phyloP scores from a whole-genome alignment of 768 basidiomycete genomes.

The Favolaschia claudopus region DNA sequence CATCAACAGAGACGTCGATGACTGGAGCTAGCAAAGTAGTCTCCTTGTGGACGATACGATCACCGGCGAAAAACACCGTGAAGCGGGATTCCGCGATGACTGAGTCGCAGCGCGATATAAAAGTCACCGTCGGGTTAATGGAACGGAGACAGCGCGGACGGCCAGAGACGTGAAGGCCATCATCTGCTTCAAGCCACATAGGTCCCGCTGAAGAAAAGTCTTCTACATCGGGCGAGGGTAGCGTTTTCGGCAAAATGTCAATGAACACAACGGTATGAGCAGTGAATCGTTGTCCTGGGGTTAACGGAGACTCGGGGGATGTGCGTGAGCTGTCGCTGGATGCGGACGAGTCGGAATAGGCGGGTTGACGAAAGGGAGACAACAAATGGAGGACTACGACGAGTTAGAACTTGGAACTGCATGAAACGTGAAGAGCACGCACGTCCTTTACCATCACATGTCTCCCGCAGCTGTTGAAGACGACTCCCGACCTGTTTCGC shows the following conservation, averaged over 20 bases:
- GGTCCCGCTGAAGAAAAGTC: slow-evolving; percentile 10
- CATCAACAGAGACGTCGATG: slow-evolving; percentile 32
- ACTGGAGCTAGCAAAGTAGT: slow-evolving; percentile 42
- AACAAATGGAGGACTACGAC: slow-evolving; percentile 51
- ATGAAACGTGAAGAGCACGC: slow-evolving; percentile 37
- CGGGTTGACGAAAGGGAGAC: slow-evolving; percentile 41
- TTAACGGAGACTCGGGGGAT: slow-evolving; percentile 12
- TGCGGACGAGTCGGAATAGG: slow-evolving; percentile 25
- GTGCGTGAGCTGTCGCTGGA: slow-evolving; percentile 10
- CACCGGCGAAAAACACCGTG: slow-evolving; percentile 58
- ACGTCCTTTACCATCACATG: slow-evolving; percentile 74
- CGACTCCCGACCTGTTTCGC: slow-evolving; percentile 85
- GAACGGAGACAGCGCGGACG: slow-evolving; percentile 60
- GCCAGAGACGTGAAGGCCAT: slow-evolving; percentile 44
- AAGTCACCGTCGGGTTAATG: slow-evolving; percentile 74
- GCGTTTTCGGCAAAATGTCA: slow-evolving; percentile 50
- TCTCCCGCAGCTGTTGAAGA: slow-evolving; percentile 79
- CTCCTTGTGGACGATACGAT: slow-evolving; percentile 60
- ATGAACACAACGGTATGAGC: slow-evolving; percentile 50
- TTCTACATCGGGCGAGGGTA: slow-evolving; percentile 15
- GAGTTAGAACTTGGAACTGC: slow-evolving; percentile 12
- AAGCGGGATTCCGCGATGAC: slow-evolving; percentile 63
- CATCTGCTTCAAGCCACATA: slow-evolving; percentile 23
- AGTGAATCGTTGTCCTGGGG: slow-evolving; percentile 8
- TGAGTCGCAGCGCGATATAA: slow-evolving; percentile 55